phyloP scores from a whole-genome alignment of 2,329 filamentous ascomycete genomes.

The Trichoderma pleuroti region DNA sequence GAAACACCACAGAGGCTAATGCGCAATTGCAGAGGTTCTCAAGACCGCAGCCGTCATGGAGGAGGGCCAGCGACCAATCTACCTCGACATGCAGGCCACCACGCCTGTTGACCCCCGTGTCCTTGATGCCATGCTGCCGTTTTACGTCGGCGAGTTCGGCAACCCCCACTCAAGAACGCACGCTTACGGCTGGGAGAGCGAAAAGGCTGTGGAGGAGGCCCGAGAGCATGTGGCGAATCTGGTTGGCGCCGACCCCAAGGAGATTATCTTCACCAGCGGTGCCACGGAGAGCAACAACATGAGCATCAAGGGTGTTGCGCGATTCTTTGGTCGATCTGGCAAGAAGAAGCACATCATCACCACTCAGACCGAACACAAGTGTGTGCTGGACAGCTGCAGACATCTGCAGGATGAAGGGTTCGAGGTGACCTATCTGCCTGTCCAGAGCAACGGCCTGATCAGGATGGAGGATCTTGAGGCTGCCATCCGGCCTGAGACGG shows the following conservation, averaged over 20 bases:
- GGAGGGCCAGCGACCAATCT: constrained; percentile 88
- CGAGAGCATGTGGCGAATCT: constrained; percentile 78
- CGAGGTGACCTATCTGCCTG: constrained; percentile 93
- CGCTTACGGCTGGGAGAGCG: constrained; percentile 97
- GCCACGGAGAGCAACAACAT: constrained; percentile 99
- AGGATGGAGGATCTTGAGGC: constrained; percentile 79
- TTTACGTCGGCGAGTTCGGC: constrained; percentile 86
- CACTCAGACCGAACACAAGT: constrained; percentile 97
- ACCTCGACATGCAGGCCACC: constrained; percentile 97
- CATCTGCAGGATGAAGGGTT: constrained; percentile 97
- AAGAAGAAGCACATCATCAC: constrained; percentile 99
- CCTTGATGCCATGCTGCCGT: constrained; percentile 94
- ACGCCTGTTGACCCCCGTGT: constrained; percentile 93
- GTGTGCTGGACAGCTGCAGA: constrained; percentile 92
- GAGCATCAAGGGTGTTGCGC: constrained; percentile 96
- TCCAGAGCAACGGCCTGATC: constrained; percentile 81
- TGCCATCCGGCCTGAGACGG: constrained; percentile 86
- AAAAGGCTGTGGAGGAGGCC: constrained; percentile 87
- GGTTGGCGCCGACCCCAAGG: constrained; percentile 92
- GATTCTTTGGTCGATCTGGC: constrained; percentile 86
- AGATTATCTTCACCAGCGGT: constrained; percentile 98
- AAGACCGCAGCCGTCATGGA: constrained; percentile 93
- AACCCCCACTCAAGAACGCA: constrained; percentile 97
- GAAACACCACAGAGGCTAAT: constrained; percentile 16
- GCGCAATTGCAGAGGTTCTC: constrained; percentile 58